Percentiles rank a stretch among this genome's conserved stretches.
Evolutionary conservation across 2,329 filamentous ascomycete genomes (phyloP).

Genomic region (Monilinia aucupariae): DNA sequence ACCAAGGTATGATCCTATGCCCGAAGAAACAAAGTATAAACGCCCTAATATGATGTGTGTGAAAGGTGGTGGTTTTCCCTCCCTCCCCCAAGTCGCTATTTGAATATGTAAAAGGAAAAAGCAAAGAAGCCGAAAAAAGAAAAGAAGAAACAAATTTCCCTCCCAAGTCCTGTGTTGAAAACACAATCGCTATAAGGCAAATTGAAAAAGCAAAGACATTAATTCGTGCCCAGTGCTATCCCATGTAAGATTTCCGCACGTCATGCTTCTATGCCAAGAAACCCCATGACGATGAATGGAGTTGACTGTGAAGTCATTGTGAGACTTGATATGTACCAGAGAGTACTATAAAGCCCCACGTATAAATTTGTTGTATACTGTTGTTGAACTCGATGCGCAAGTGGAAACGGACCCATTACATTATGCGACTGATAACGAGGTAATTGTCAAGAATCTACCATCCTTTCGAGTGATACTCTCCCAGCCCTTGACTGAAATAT

Average conservation of each 20-base stretch:
- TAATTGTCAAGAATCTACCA: constrained; percentile 52
- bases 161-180: constrained; percentile 8
- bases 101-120: constrained; percentile 14
- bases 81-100: constrained; percentile 3
- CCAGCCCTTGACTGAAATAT: constrained; percentile 74
- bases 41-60: constrained; percentile 12
- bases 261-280: constrained; percentile 30
- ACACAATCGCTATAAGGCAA: constrained; percentile 20
- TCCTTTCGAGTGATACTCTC: constrained; percentile 78
- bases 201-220: constrained; percentile 30
- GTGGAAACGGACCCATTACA: constrained; percentile 22
- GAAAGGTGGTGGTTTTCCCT: background rate
- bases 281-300: constrained; percentile 31
- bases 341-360: constrained; percentile 27
- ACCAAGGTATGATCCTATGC: constrained; percentile 8
- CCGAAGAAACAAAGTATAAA: constrained; percentile 6
- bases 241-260: constrained; percentile 21
- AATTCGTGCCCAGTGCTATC: constrained; percentile 24
- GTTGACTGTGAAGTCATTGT: constrained; percentile 33
- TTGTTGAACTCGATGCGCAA: constrained; percentile 23
- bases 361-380: constrained; percentile 24
- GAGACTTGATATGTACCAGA: constrained; percentile 25
- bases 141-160: constrained; percentile 3
- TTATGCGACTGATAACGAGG: constrained; percentile 27
- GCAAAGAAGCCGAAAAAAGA: background rate